Conservation (phyloP, 257 asterid species). For the Solanum virginianum region DNA sequence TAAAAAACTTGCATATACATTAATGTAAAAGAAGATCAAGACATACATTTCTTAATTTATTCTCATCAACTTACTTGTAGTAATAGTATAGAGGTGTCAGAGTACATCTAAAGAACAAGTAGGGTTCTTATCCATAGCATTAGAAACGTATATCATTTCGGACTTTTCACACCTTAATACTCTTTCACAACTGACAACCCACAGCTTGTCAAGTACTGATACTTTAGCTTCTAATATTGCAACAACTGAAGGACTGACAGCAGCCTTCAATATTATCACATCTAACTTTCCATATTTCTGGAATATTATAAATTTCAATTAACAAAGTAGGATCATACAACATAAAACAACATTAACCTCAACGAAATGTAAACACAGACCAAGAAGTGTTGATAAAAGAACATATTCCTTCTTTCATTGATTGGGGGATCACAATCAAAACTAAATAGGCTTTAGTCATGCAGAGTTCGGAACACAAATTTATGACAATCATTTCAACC, state of each 20-base stretch:
- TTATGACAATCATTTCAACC: not conserved
- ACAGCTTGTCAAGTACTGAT: slow-evolving; percentile 71
- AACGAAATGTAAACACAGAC: not conserved
- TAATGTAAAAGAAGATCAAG: not conserved
- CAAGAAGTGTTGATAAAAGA: not conserved
- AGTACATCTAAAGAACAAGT: no score
- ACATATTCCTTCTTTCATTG: not conserved
- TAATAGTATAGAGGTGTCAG: slow-evolving; percentile 59
- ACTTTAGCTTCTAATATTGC: slow-evolving; percentile 48
- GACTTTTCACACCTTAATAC: no score
- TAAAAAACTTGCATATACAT: not conserved
- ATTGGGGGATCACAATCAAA: not conserved
- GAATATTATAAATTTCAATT: not conserved
- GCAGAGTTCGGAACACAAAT: not conserved
- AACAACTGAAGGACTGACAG: slow-evolving; percentile 63
- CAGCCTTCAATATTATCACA: slow-evolving; percentile 73
- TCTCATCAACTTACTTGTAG: slow-evolving; percentile 45
- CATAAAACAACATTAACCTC: not conserved
- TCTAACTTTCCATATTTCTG: slow-evolving; percentile 83
- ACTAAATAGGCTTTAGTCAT: not conserved
- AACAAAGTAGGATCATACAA: not conserved
- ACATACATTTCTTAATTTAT: not conserved
- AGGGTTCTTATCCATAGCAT: no score
- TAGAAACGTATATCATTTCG: no score
- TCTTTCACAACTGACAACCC: slow-evolving; percentile 79